phyloP scores from a whole-genome alignment of 1,284 basidiomycete genomes.

The Microstroma glucosiphilum region DNA sequence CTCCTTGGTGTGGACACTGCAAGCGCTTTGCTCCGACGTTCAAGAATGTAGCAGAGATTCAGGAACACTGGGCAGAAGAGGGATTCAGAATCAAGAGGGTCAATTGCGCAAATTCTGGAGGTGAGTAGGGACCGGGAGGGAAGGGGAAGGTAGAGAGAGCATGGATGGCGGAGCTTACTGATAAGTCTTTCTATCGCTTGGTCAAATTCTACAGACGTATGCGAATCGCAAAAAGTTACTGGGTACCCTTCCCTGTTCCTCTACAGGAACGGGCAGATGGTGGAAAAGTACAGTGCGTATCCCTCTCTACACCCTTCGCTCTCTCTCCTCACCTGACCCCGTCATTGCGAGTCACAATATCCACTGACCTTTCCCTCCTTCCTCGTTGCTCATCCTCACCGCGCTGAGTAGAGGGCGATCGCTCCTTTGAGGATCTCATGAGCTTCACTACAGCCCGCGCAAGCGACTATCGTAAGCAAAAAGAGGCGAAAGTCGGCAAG shows the following conservation, averaged over 20 bases:
- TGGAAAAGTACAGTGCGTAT: constrained; percentile 8
- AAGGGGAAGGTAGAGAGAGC: background rate
- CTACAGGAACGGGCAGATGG: constrained; percentile 5
- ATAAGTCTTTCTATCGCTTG: background rate
- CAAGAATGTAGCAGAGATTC: constrained; percentile 68
- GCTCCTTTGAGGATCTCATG: constrained; percentile 2
- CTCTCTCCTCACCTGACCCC: background rate
- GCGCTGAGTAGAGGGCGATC: background rate
- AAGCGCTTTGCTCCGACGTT: constrained; percentile 79
- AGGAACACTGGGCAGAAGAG: background rate
- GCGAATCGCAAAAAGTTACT: constrained; percentile 4
- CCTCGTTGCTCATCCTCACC: background rate
- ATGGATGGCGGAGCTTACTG: background rate
- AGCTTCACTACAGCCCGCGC: background rate
- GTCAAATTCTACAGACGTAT: constrained; percentile 3
- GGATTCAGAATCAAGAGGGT: constrained; percentile 4
- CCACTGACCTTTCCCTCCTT: background rate
- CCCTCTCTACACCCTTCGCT: background rate
- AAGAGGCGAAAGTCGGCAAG: constrained; percentile 10
- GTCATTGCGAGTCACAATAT: background rate
- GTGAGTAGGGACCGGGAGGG: background rate
- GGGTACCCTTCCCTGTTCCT: constrained; percentile 11
- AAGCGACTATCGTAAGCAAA: constrained; percentile 3
- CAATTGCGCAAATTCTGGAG: background rate
- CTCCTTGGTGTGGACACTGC: constrained; percentile 51